Conservation (phyloP, 148 eudicot genomes). For the Silene latifolia region DNA sequence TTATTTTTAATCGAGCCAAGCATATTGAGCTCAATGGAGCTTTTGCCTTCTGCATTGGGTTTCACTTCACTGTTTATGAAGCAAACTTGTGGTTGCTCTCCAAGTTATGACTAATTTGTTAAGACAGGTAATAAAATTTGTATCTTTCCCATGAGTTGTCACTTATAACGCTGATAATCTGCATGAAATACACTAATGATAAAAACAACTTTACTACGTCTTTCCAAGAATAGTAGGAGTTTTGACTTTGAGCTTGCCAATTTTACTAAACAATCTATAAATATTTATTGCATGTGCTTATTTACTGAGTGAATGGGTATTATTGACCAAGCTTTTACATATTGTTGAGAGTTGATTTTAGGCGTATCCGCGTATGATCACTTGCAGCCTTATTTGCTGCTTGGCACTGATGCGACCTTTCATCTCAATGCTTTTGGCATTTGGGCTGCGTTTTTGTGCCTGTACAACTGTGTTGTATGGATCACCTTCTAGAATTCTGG, state of each 20-base stretch:
- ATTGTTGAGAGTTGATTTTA: slow-evolving; percentile 7
- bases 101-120: background rate
- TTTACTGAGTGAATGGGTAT: background rate
- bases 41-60: background rate
- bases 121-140: background rate
- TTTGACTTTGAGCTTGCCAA: background rate
- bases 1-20: background rate
- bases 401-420: background rate
- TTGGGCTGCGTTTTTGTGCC: background rate
- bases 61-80: background rate
- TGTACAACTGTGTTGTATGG: background rate
- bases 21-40: background rate
- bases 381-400: background rate
- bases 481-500: background rate
- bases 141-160: background rate
- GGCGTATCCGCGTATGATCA: background rate
- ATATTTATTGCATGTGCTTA: background rate
- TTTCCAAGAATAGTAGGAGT: background rate
- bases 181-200: slow-evolving; percentile 5
- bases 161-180: background rate
- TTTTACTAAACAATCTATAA: background rate
- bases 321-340: background rate
- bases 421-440: background rate
- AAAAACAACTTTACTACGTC: background rate
- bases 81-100: background rate